Base-by-base conservation (phyloP, 306 rosid genomes). In the Cucurbita ficifolia region DNA sequence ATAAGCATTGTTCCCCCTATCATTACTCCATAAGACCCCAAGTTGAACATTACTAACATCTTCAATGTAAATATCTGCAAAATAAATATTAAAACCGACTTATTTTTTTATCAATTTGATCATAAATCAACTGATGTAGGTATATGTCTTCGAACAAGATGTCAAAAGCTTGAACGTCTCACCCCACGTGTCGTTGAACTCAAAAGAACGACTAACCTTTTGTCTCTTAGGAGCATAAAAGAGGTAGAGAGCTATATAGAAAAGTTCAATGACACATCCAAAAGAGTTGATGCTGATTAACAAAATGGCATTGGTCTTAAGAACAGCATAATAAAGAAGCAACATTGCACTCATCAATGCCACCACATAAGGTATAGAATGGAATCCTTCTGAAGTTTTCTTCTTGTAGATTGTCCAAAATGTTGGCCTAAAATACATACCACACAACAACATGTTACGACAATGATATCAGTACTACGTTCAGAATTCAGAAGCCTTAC, bases 321-420 rank as follows among this genome's bases (percentile, higher is more conserved):
- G 76, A 68, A 77, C 39, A 5, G 89, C 93, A 80, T 90, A 87
- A 60, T 87, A 90, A 16, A 90, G 74, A 54, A 90, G 35, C 42
- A 90, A 55, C 68, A 74, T 18, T 60, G 91, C 92, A 46, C 96
- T 90, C 5, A 86, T 87, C 70, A 90, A 81, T 22, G 93, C 90
- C 72, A 84, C 84, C 52, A 84, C 87, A 24, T 90, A 90, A 1
- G 96, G 96, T 13, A 87, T 79, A 6, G 88, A 79, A 58, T 87
- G 93, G 70, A 79, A 90, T 54, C 96, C 93, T 18, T 84, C 79
- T 0, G 91, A 86, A 2, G 92, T 69, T 78, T 87, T 87, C 76
- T 82, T 87, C 86, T 90, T 82, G 77, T 3, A 81, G n/a, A 90
- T 90, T 72, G 35, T 79, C 77, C 79, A 87, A 76, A 86, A 87